Percentiles rank a stretch among this genome's conserved stretches.
phyloP scores from a whole-genome alignment of 495 filamentous ascomycete genomes.

The Hypomontagnella monticulosa region DNA sequence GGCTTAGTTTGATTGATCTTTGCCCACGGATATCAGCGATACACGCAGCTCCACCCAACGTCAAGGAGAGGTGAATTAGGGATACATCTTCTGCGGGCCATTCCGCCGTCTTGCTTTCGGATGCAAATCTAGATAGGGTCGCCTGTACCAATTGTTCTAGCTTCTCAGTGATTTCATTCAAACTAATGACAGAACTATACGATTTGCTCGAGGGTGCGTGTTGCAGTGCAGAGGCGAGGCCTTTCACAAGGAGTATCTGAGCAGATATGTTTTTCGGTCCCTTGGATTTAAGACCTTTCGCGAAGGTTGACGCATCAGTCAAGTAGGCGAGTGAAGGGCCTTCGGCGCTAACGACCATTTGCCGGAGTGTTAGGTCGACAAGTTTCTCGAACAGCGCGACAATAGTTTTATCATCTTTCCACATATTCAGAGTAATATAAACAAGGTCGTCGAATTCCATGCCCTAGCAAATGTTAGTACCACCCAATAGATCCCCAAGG shows the following conservation, averaged over 20 bases:
- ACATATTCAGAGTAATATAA: conserved; percentile 40
- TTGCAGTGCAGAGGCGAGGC: conserved; percentile 30
- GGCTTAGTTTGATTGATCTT: conserved; percentile 24
- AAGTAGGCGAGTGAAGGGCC: conserved; percentile 36
- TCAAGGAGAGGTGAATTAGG: conserved; percentile 19
- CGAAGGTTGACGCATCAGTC: conserved; percentile 29
- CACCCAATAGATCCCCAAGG: not conserved
- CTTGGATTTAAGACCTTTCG: conserved; percentile 21
- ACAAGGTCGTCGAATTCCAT: conserved; percentile 52
- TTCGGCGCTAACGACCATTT: conserved; percentile 36
- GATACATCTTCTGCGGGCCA: conserved; percentile 6
- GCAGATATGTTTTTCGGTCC: not conserved
- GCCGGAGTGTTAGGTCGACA: conserved; percentile 41
- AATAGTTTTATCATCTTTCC: conserved; percentile 12
- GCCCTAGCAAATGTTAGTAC: conserved; percentile 39
- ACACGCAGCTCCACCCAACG: conserved; percentile 34
- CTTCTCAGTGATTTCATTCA: conserved; percentile 25
- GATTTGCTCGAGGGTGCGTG: conserved; percentile 15
- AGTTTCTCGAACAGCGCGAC: conserved; percentile 37
- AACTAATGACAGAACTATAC: conserved; percentile 10
- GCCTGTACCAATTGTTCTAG: conserved; percentile 30
- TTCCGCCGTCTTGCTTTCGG: conserved; percentile 13
- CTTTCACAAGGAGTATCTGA: conserved; percentile 40
- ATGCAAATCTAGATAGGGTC: conserved; percentile 26
- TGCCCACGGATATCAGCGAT: conserved; percentile 9